Evolutionary conservation across 306 rosid genomes (phyloP), one percentile per base, ranked within the genome.

Genomic region (Aeschynomene evenia): DNA sequence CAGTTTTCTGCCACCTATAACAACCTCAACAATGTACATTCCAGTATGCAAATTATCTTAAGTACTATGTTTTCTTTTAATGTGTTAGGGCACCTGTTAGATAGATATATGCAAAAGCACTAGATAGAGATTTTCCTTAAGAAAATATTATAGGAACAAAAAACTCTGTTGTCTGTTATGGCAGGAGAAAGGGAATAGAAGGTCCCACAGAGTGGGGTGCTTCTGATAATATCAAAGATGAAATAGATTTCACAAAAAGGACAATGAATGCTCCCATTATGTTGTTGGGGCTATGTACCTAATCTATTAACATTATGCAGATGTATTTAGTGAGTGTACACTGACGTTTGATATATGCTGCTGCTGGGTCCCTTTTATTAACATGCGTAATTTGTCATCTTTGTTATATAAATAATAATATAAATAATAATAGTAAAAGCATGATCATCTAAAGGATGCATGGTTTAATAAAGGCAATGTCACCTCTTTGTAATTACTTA

Each of bases 401-500:
- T 29, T 74, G 67, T 45, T 58, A 73, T 50, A n/a, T n/a, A n/a
- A n/a, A n/a, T n/a, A n/a, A n/a, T n/a, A n/a, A n/a, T n/a, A n/a
- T n/a, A n/a, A n/a, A n/a, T n/a, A n/a, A n/a, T n/a, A n/a, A n/a
- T n/a, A 2, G 31, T 49, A 57, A 63, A 54, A 24, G 64, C 34
- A 15, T 74, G 53, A 77, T 51, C 59, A 50, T 70, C 29, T 49
- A 69, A 69, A 68, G 66, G 75, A 19, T 74, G 72, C 78, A 78
- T 82, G 54, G 71, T 69, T 63, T 68, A 18, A 43, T 77, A 68
- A 74, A 73, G 77, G 77, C 33, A 36, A 71, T 64, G 12, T 51
- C 65, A 1, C 16, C 49, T 14, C 42, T 12, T n/a, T 77, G 40
- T 61, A 20, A 36, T 63, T 18, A 13, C n/a, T n/a, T 42, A 43